Conservation (phyloP, 371 early-diverging fungal genomes). For the Rhizopus sp. region DNA sequence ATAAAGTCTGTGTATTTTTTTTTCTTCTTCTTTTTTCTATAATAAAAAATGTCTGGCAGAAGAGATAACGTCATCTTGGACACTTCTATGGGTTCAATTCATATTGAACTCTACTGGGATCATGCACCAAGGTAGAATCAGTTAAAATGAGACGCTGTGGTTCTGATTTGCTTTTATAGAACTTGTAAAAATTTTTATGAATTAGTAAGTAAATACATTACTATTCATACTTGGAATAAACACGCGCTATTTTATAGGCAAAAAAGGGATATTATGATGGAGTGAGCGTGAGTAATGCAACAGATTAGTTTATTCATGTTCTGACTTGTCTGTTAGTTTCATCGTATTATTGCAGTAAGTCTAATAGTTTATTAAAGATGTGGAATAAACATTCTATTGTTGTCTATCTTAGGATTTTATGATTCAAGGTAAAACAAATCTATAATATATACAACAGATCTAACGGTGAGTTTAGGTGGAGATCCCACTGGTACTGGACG, state of each 20-base stretch:
- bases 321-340: conserved; percentile 56
- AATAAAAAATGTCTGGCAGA: conserved; percentile 19
- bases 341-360: conserved; percentile 74
- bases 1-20: not conserved
- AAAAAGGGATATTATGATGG: conserved; percentile 70
- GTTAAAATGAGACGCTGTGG: not conserved
- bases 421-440: conserved; percentile 66
- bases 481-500: conserved; percentile 63
- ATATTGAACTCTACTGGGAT: conserved; percentile 71
- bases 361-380: not conserved
- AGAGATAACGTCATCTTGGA: conserved; percentile 53
- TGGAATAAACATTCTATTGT: not conserved
- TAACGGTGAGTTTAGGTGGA: conserved; percentile 26
- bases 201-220: conserved; percentile 43
- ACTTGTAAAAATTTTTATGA: conserved; percentile 82
- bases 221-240: not conserved
- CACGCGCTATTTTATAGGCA: conserved; percentile 40
- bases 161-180: conserved; percentile 19
- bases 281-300: conserved; percentile 54
- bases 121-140: conserved; percentile 62
- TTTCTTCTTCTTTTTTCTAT: conserved; percentile 3
- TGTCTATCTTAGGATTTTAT: conserved; percentile 63
- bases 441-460: not conserved
- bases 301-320: not conserved
- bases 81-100: conserved; percentile 68